These are phyloP conservation scores for Aspergillus sp. DNA, from an alignment of 2,329 filamentous ascomycete species.

Conservation along the genomic window DNA sequence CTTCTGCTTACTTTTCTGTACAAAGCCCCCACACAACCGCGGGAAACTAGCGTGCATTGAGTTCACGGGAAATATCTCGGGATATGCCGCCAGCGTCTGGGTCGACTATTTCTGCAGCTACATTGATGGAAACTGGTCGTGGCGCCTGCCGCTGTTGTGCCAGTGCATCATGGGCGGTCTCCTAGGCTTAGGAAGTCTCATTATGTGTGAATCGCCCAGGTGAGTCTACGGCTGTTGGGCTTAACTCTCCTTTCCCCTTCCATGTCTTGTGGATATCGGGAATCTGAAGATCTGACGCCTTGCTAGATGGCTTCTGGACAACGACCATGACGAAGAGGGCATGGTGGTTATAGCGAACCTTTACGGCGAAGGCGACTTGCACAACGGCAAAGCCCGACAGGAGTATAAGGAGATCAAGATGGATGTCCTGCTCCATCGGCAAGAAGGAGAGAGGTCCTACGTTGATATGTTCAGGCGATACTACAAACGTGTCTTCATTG, in stretches of 20 bases:
- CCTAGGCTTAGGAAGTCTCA: slow-evolving; percentile 71
- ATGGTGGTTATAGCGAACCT: slow-evolving; percentile 97
- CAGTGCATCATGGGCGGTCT: slow-evolving; percentile 91
- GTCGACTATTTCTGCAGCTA: slow-evolving; percentile 95
- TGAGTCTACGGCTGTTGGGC: slow-evolving; percentile 40
- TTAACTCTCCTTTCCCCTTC: too few relatives aligned
- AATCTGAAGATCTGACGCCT: slow-evolving; percentile 4
- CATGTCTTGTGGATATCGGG: too few relatives aligned
- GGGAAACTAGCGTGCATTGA: slow-evolving; percentile 96
- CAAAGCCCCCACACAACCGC: slow-evolving; percentile 74
- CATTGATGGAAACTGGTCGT: slow-evolving; percentile 75
- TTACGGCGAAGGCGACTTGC: slow-evolving; percentile 90
- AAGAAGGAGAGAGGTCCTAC: slow-evolving; percentile 90
- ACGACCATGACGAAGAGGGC: slow-evolving; percentile 95
- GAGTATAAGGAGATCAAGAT: slow-evolving; percentile 99
- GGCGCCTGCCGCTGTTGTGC: slow-evolving; percentile 82
- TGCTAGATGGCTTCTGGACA: slow-evolving; percentile 84
- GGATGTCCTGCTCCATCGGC: slow-evolving; percentile 83
- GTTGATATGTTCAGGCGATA: slow-evolving; percentile 91
- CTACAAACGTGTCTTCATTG: slow-evolving; percentile 86
- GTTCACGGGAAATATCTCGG: slow-evolving; percentile 93
- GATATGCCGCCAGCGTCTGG: slow-evolving; percentile 95
- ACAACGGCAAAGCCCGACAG: slow-evolving; percentile 82
- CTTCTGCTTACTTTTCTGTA: slow-evolving; percentile 9
- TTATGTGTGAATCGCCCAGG: slow-evolving; percentile 96